Base-by-base conservation (phyloP, 805 yeast species). In the Candida xiaguanensis region DNA sequence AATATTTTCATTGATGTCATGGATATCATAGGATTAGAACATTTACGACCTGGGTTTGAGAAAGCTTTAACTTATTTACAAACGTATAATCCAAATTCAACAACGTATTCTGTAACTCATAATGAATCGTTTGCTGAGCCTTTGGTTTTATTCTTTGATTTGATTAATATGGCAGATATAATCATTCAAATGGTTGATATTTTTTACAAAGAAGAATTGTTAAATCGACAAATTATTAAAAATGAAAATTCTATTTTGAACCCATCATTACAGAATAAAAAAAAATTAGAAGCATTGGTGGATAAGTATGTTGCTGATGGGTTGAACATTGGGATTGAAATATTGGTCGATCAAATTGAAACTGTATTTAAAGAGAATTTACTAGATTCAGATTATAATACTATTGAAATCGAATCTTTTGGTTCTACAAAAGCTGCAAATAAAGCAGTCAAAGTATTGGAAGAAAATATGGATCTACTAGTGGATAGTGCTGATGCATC, bases 291-390 rank as follows among this genome's bases (percentile, higher is more conserved):
- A 53, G 78, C 78, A 6, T 67, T 79, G 62, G 74, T 93, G 8
- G 99, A 93, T 59, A 86, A 80, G 39, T 83, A 75, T 54, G 96
- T 93, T 14, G 99, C 98, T 0, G 85, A 85, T 52, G 99, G 99
- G 0, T 70, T 93, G 22, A 90, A 88, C 51, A 75, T 85, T n/a
- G 95, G 97, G 30, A 88, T 93, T 24, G 95, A 86, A 44, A 90
- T 89, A 8, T 70, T 93, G 27, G 80, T 89, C 61, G 83, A 78
- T 49, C 96, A 91, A 55, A 78, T 90, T 14, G 86, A 84, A 38
- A 74, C 73, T 45, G 68, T 78, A 3, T 78, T 74, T 45, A 66
- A 71, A 29, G 73, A 80, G 0, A 63, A 68, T 23, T 84, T 82
- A 48, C 7, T 24, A 2, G 35, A 31, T 11, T 65, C 75, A 6